phyloP scores from a whole-genome alignment of 345 rosid genomes.

The Lepidium africanum region DNA sequence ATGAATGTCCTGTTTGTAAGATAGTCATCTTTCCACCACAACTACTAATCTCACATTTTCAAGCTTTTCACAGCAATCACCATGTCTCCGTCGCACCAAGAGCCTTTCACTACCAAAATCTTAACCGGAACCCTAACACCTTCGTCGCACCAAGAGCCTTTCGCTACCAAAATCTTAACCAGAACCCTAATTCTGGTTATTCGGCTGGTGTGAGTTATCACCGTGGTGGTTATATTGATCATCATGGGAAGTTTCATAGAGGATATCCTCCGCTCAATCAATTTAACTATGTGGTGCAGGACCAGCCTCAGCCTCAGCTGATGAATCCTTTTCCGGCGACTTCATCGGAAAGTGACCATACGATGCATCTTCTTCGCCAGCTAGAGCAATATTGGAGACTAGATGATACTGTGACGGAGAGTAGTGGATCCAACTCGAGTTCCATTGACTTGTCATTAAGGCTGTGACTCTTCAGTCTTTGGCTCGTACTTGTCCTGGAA shows the following conservation, averaged over 20 bases:
- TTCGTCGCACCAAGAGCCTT: not conserved
- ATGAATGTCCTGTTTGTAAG: conserved; percentile 13
- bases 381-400: not conserved
- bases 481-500: too few species aligned
- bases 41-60: not conserved
- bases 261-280: not conserved
- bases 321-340: not conserved
- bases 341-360: not conserved
- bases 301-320: not conserved
- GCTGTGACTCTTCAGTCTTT: not conserved
- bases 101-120: not conserved
- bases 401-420: not conserved
- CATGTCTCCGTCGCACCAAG: not conserved
- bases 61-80: not conserved
- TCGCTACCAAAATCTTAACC: not conserved
- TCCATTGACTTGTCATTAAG: conserved; percentile 21
- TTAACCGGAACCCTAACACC: not conserved
- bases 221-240: not conserved
- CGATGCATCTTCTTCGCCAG: conserved; percentile 18
- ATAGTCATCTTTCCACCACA: not conserved
- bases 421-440: not conserved
- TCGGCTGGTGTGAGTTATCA: not conserved
- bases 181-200: not conserved
- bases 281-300: not conserved
- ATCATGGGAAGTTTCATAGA: not conserved